phyloP scores from a whole-genome alignment of 2,329 filamentous ascomycete species.

The Aspergillus phoenicis region DNA sequence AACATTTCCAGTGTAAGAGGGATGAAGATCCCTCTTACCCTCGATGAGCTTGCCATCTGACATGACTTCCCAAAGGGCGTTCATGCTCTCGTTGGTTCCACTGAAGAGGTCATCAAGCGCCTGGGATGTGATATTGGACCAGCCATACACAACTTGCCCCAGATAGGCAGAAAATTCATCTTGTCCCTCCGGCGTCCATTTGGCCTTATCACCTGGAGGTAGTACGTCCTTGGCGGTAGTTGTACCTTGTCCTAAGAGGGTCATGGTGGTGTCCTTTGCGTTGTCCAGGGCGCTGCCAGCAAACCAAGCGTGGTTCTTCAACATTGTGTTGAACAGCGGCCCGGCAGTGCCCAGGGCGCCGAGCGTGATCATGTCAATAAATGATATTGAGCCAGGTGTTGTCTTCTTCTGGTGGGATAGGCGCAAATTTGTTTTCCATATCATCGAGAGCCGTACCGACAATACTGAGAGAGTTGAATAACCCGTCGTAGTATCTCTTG shows the following conservation, averaged over 20 bases:
- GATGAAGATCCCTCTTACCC: neutral
- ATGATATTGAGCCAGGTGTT: conserved; percentile 12
- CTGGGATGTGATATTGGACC: conserved; percentile 2
- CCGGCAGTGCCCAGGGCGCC: conserved; percentile 13
- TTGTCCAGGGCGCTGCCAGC: conserved; percentile 8
- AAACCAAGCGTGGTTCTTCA: neutral
- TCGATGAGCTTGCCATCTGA: conserved; percentile 15
- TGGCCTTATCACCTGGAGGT: neutral
- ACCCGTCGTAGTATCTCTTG: neutral
- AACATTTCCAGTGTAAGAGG: neutral
- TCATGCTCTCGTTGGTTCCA: neutral
- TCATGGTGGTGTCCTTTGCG: conserved; percentile 8
- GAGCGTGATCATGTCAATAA: conserved; percentile 17
- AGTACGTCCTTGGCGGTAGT: conserved; percentile 13
- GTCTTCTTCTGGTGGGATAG: conserved; percentile 15
- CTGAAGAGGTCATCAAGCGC: neutral
- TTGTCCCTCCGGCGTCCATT: conserved; percentile 11
- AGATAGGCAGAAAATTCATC: conserved; percentile 16
- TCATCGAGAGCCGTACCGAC: neutral
- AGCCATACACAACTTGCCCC: conserved; percentile 13
- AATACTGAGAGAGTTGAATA: neutral
- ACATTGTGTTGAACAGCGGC: conserved; percentile 12
- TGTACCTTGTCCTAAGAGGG: conserved; percentile 7
- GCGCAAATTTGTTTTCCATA: conserved; percentile 21
- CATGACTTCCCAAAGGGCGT: conserved; percentile 1